Evolutionary conservation across 2,329 filamentous ascomycete species (phyloP).

Genomic region (Parastagonospora avenae): DNA sequence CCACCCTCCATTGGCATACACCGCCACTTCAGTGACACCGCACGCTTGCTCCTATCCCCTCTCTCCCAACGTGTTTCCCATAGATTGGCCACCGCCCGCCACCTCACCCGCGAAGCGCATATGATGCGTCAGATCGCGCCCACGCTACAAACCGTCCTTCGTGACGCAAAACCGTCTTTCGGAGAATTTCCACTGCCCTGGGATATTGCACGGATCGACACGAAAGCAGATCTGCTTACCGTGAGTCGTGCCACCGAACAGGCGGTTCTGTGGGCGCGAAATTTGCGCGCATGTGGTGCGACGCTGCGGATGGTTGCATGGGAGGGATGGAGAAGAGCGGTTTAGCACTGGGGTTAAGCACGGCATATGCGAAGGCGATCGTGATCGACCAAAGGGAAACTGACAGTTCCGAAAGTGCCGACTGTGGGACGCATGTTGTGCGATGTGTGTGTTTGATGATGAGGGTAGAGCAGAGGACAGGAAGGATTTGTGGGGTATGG

Average conservation of each 20-base stretch:
- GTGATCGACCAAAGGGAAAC: background rate
- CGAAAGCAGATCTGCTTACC: background rate
- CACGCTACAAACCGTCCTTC: background rate
- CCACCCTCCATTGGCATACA: conserved; percentile 3
- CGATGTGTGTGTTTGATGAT: background rate
- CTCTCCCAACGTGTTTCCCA: background rate
- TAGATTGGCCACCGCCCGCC: background rate
- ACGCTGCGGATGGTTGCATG: conserved; percentile 24
- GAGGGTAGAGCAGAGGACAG: background rate
- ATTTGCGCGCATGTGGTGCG: conserved; percentile 5
- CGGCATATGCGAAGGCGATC: conserved; percentile 8
- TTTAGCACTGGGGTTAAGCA: background rate
- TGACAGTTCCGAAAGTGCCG: conserved; percentile 15
- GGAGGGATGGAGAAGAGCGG: background rate
- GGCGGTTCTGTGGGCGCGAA: conserved; percentile 8
- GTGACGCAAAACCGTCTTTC: conserved; percentile 9
- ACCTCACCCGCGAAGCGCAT: background rate
- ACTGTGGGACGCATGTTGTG: conserved; percentile 1
- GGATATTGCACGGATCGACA: conserved; percentile 1
- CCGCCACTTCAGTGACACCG: conserved; percentile 19
- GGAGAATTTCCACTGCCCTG: conserved; percentile 32
- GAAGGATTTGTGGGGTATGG: background rate
- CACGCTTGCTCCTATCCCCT: background rate
- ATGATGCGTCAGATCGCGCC: background rate
- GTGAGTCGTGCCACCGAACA: conserved; percentile 1